Conservation (phyloP, 139 green algal species). For the Chlamydomonas schloesseri region DNA sequence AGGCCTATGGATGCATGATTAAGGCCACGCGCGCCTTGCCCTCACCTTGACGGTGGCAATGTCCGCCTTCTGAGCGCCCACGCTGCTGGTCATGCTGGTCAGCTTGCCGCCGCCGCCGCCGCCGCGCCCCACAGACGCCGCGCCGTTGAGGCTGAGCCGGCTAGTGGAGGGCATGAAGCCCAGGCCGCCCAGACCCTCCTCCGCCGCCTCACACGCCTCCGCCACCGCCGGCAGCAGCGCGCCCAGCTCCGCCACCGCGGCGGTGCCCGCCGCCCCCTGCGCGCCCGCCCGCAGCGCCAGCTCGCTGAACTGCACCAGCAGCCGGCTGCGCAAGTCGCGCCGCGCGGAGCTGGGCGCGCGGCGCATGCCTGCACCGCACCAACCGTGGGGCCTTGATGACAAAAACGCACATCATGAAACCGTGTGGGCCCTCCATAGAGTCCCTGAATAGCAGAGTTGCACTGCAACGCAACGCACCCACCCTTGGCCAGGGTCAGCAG, state of each 20-base stretch:
- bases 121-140: constrained; percentile 9
- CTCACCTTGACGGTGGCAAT: constrained; percentile 49
- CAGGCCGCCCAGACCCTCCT: constrained; percentile 15
- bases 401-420: no score
- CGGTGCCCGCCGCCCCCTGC: no score
- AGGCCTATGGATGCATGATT: no score
- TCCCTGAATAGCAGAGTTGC: no score
- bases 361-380: constrained; percentile 22
- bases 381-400: no score
- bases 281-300: constrained; percentile 51
- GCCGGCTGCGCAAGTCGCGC: constrained; percentile 69
- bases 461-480: not conserved
- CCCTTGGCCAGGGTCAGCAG: constrained; percentile 37
- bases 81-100: no score
- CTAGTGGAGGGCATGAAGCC: not conserved
- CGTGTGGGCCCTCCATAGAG: no score
- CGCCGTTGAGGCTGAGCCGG: constrained; percentile 17
- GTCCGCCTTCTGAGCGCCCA: constrained; percentile 44
- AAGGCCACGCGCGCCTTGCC: no score
- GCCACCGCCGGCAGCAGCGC: constrained; percentile 73
- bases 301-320: constrained; percentile 80
- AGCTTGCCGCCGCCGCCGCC: no score
- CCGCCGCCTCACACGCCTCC: constrained; percentile 47
- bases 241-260: constrained; percentile 61
- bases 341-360: constrained; percentile 17